Evolutionary conservation across 2,329 filamentous ascomycete species (phyloP).

Genomic region (Botryotinia calthae): DNA sequence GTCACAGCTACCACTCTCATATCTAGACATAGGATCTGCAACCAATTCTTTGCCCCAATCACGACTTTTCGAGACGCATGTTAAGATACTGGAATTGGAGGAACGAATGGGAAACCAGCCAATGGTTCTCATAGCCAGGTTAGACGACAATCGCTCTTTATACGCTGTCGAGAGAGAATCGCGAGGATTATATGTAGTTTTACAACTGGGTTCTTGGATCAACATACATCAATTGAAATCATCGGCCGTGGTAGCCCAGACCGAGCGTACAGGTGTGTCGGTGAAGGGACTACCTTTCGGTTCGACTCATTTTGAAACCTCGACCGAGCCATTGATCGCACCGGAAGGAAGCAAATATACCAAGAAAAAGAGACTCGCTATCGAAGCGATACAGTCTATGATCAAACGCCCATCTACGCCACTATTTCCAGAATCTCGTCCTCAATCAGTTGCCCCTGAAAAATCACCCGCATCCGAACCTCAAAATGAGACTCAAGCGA

Average conservation of each 20-base stretch:
- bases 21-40: constrained; percentile 55
- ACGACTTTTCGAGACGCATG: constrained; percentile 58
- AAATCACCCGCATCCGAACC: constrained; percentile 11
- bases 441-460: constrained; percentile 15
- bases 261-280: constrained; percentile 36
- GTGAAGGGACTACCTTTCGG: constrained; percentile 12
- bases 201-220: constrained; percentile 66
- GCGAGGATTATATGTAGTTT: constrained; percentile 62
- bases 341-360: constrained; percentile 33
- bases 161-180: constrained; percentile 67
- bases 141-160: constrained; percentile 52
- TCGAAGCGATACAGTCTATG: constrained; percentile 61
- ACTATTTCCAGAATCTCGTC: constrained; percentile 26
- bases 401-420: constrained; percentile 47
- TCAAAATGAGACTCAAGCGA: constrained; percentile 17
- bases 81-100: constrained; percentile 63
- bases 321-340: constrained; percentile 18
- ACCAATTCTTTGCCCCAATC: constrained; percentile 51
- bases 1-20: constrained; percentile 58
- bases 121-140: constrained; percentile 60
- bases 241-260: constrained; percentile 49
- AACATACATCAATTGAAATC: constrained; percentile 53
- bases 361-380: constrained; percentile 57
- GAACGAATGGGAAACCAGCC: constrained; percentile 54
- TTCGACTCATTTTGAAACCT: not conserved